These are phyloP conservation scores for Lactarius evosmus DNA, from an alignment of 768 basidiomycete genomes.

Conservation along the genomic window DNA sequence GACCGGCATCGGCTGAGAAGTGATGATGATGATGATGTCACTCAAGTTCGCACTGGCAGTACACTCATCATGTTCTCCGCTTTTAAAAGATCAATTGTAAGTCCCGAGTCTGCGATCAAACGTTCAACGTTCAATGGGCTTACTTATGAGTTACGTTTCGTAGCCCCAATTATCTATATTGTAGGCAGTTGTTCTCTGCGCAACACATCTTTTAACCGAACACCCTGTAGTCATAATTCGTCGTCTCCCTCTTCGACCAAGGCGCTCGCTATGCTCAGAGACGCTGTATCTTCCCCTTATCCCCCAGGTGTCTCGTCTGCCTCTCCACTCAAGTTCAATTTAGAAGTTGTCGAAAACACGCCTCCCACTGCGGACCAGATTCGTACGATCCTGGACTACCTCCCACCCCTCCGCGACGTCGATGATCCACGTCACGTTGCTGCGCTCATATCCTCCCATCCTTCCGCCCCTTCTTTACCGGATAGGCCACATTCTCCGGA, in stretches of 20 bases:
- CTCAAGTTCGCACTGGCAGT: neutral
- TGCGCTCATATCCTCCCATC: constrained; percentile 61
- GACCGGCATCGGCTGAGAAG: too few relatives aligned
- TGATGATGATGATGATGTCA: too few relatives aligned
- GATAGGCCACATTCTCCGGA: constrained; percentile 41
- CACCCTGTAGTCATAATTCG: constrained; percentile 53
- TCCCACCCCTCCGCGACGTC: constrained; percentile 38
- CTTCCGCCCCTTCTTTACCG: constrained; percentile 40
- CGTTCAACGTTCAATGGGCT: neutral
- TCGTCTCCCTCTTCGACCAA: constrained; percentile 61
- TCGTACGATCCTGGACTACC: constrained; percentile 60
- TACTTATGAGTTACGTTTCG: neutral
- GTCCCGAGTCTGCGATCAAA: neutral
- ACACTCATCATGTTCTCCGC: constrained; percentile 23
- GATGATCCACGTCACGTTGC: constrained; percentile 32
- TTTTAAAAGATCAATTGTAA: constrained; percentile 25
- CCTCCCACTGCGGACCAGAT: constrained; percentile 69
- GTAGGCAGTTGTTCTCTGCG: constrained; percentile 2
- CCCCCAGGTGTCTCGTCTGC: constrained; percentile 48
- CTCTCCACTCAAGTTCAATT: constrained; percentile 61
- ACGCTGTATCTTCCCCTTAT: constrained; percentile 58
- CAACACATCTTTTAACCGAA: neutral
- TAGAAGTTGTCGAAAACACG: constrained; percentile 64
- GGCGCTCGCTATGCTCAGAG: constrained; percentile 57
- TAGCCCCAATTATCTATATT: constrained; percentile 28